phyloP scores from a whole-genome alignment of 176 grass and related monocot genomes.

The Chloris gayana region DNA sequence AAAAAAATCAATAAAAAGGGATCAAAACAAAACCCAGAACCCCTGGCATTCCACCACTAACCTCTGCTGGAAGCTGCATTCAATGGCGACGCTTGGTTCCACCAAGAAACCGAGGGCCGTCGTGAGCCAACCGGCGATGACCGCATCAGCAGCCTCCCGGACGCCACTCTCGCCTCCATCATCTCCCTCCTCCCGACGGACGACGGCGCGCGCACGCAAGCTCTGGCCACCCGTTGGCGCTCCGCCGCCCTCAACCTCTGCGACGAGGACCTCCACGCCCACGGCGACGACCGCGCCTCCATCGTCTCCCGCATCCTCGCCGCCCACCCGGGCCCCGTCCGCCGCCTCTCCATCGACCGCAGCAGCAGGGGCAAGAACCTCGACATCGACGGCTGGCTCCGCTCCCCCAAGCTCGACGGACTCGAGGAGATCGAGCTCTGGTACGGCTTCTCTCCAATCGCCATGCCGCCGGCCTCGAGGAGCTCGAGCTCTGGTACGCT shows the following conservation, averaged over 20 bases:
- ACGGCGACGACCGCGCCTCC: not conserved
- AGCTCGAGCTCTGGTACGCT: no score
- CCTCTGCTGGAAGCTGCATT: no score
- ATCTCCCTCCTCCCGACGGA: constrained; percentile 3
- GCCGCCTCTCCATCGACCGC: not conserved
- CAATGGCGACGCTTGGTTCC: no score
- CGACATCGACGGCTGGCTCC: not conserved
- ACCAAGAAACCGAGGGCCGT: no score
- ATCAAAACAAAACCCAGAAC: no score
- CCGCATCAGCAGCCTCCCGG: not conserved
- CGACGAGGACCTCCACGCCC: not conserved
- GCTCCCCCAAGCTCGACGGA: not conserved
- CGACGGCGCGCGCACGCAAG: not conserved
- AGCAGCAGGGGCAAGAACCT: not conserved
- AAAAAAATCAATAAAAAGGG: no score
- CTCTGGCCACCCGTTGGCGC: not conserved
- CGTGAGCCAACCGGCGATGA: no score
- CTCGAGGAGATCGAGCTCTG: not conserved
- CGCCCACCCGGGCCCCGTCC: not conserved
- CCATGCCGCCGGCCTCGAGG: not conserved
- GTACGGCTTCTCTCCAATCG: not conserved
- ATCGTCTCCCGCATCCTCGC: not conserved
- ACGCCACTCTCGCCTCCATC: not conserved
- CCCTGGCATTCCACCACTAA: no score
- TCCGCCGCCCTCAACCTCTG: not conserved